Percentiles rank a stretch among this genome's conserved stretches.
Conservation (phyloP, 371 early-diverging fungal species). For the Apophysomyces sp. region DNA sequence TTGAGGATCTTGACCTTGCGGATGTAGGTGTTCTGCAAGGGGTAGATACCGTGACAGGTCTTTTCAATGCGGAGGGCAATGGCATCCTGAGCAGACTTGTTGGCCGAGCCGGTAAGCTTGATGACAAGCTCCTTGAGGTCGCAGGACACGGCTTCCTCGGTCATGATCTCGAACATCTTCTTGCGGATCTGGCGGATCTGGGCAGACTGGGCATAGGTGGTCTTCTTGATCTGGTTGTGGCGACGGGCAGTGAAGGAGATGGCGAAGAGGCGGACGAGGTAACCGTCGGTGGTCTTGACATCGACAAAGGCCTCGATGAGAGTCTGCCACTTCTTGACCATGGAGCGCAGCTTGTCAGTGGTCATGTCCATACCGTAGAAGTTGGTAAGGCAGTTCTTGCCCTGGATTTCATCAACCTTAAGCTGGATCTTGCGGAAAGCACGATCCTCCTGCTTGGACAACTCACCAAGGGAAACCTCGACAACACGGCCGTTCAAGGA, state of each 20-base stretch:
- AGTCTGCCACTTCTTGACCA: constrained; percentile 99
- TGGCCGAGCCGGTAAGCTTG: constrained; percentile 84
- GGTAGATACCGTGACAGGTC: constrained; percentile 97
- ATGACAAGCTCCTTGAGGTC: constrained; percentile 97
- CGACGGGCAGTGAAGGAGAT: constrained; percentile 98
- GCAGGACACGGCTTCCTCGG: constrained; percentile 84
- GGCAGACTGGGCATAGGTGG: constrained; percentile 96
- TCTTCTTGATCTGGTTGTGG: constrained; percentile 96
- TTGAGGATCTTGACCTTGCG: constrained; percentile 99
- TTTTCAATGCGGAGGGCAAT: constrained; percentile 98
- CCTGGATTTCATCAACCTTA: constrained; percentile 97
- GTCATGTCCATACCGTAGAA: constrained; percentile 99
- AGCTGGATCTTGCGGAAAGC: constrained; percentile 99
- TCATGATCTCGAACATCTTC: constrained; percentile 99
- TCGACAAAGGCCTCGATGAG: constrained; percentile 98
- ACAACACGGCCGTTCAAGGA: constrained; percentile 97
- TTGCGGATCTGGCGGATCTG: constrained; percentile 99
- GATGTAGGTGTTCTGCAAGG: constrained; percentile 97
- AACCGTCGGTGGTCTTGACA: constrained; percentile 99
- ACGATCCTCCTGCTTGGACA: constrained; percentile 94
- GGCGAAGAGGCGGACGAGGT: constrained; percentile 97
- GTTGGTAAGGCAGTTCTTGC: constrained; percentile 99
- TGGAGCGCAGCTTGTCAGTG: constrained; percentile 99
- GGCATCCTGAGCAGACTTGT: constrained; percentile 60
- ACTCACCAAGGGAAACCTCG: constrained; percentile 98